phyloP scores from a whole-genome alignment of 139 green algal species.

The Raphidocelis subcapitata region DNA sequence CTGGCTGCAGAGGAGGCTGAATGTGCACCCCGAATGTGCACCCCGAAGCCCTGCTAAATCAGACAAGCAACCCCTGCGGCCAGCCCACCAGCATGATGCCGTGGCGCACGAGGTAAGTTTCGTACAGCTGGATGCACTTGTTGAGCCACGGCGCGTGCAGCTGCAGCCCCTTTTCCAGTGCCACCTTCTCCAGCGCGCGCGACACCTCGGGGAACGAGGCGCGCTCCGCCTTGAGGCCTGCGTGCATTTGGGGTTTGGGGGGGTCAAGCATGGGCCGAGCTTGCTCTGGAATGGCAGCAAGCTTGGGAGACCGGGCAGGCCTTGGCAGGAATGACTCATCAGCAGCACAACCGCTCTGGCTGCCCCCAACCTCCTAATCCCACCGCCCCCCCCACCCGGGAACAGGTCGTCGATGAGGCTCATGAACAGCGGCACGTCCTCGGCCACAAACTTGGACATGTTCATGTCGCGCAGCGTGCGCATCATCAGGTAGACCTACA shows the following conservation, averaged over 20 bases:
- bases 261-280: too few species aligned
- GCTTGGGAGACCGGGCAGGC: too few species aligned
- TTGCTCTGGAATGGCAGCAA: too few species aligned
- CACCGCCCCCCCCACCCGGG: conserved; percentile 40
- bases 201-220: conserved; percentile 75
- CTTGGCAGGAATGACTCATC: too few species aligned
- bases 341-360: too few species aligned
- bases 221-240: conserved; percentile 71
- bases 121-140: conserved; percentile 97
- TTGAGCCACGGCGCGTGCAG: conserved; percentile 82
- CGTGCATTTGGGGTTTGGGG: not conserved
- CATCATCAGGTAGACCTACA: conserved; percentile 77
- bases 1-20: too few species aligned
- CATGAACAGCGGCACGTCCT: conserved; percentile 95
- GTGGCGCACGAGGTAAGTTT: conserved; percentile 92
- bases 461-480: conserved; percentile 94
- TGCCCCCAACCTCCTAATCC: too few species aligned
- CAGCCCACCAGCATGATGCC: conserved; percentile 84
- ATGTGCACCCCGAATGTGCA: too few species aligned
- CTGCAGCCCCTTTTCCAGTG: conserved; percentile 66
- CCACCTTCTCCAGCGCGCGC: conserved; percentile 68
- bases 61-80: too few species aligned
- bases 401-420: conserved; percentile 96
- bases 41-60: too few species aligned
- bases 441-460: conserved; percentile 96